Evolutionary conservation across 768 basidiomycete species (phyloP).

Genomic region (Macrocybe gigantea): DNA sequence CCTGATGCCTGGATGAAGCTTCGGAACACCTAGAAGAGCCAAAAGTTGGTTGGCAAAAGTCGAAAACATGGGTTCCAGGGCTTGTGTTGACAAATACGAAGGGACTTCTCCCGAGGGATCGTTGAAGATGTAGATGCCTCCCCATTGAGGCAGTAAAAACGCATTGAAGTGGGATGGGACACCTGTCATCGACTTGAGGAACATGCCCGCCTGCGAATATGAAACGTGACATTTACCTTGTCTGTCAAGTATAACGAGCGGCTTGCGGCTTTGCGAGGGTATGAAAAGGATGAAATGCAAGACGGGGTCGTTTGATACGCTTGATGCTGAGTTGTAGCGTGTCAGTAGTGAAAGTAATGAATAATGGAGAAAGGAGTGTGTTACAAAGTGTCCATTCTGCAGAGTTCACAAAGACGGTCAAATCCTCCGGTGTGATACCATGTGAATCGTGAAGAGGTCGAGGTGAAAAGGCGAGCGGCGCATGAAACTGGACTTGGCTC

Average conservation of each 20-base stretch:
- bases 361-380: conserved; percentile 7
- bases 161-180: conserved; percentile 45
- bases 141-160: conserved; percentile 93
- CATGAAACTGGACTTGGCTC: conserved; percentile 90
- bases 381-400: conserved; percentile 93
- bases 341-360: not conserved
- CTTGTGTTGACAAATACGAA: conserved; percentile 32
- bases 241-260: conserved; percentile 59
- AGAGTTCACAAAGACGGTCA: conserved; percentile 92
- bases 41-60: conserved; percentile 70
- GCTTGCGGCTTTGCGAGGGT: conserved; percentile 63
- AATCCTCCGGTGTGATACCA: conserved; percentile 70
- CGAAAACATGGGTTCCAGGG: conserved; percentile 49
- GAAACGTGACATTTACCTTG: conserved; percentile 30
- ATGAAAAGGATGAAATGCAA: conserved; percentile 89
- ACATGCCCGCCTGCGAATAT: not conserved
- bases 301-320: conserved; percentile 89
- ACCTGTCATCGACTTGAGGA: conserved; percentile 29
- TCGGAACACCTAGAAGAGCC: conserved; percentile 76
- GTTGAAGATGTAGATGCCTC: conserved; percentile 79
- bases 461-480: conserved; percentile 81
- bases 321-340: conserved; percentile 57
- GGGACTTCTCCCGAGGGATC: conserved; percentile 26
- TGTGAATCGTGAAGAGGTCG: conserved; percentile 33
- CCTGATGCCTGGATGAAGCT: conserved; percentile 43